Evolutionary conservation across 2,329 filamentous ascomycete species (phyloP), one percentile per base, ranked within the genome.

Genomic region (Saccharata proteae): DNA sequence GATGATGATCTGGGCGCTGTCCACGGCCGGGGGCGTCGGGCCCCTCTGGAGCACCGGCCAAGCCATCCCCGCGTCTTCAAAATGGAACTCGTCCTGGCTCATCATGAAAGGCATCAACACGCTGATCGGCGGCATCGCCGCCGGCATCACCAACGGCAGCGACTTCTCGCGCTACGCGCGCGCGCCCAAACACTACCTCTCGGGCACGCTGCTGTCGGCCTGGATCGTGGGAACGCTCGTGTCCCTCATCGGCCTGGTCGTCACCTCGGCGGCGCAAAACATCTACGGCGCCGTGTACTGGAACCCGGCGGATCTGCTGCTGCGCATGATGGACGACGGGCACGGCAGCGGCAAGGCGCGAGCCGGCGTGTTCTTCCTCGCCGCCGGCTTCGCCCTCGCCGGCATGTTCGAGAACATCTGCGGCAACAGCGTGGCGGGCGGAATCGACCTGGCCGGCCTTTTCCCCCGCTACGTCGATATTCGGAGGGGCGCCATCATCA

Each of bases 1-100:
- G 30, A 34, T 34, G 32, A 67, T 68, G 50, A 61, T 62, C 24
- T 67, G 64, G 64, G 55, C 62, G 1, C 44, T 66, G 4, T 42
- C 54, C 3, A 53, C 53, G 2, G 62, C 61, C 1, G 51, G 52
- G 26, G 63, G 62, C 2, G 58, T 61, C 4, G 63, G 63, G 2
- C 48, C 16, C 40, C 49, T 68, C 3, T 59, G 64, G 43, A 48
- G 46, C 16, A 45, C 49, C 15, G 57, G 53, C 9, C 47, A 58
- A 21, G 38, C 41, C 1, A 44, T 63, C 2, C 54, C 59, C 0
- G 36, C 43, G n/a, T 44, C 43, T 4, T 57, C 52, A 3, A 19
- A 27, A 6, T 61, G 51, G 49, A 57, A 54, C 37, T 41, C 51
- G 1, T 59, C 56, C 1, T 65, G 61, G 60, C 47, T 64, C 6